Evolutionary conservation across 148 eudicot species (phyloP).

Genomic region (Rheum nobile): DNA sequence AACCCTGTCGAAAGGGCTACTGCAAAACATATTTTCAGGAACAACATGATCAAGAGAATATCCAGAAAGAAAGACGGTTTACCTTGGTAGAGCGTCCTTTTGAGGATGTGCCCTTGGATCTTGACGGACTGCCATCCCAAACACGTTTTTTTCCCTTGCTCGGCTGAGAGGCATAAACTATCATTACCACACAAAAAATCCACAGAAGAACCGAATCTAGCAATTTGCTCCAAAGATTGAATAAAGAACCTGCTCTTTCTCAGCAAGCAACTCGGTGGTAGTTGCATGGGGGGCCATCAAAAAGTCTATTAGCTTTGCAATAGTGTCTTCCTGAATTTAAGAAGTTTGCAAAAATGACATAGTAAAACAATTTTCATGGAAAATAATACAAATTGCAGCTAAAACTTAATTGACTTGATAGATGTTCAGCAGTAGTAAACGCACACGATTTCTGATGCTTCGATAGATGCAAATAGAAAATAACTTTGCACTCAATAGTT

Average conservation of each 20-base stretch:
- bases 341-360: not conserved
- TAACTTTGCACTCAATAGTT: not conserved
- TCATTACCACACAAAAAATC: not conserved
- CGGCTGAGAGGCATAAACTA: conserved; percentile 17
- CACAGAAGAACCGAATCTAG: not conserved
- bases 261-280: conserved; percentile 59
- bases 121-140: conserved; percentile 38
- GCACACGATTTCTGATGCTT: not conserved
- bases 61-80: not conserved
- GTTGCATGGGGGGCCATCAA: conserved; percentile 84
- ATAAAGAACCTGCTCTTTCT: conserved; percentile 66
- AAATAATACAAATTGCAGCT: not conserved
- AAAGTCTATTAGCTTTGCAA: conserved; percentile 68
- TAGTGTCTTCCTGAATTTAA: conserved; percentile 57
- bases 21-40: not conserved
- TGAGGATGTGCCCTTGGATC: conserved; percentile 33
- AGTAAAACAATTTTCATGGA: not conserved
- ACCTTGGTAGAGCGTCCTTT: conserved; percentile 75
- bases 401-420: not conserved
- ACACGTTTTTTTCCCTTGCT: conserved; percentile 75
- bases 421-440: not conserved
- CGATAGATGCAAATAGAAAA: not conserved
- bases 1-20: not conserved
- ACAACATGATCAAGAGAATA: not conserved
- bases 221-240: not conserved